Conservation (phyloP, 2,329 filamentous ascomycete genomes). For the Incumbomyces lentus region DNA sequence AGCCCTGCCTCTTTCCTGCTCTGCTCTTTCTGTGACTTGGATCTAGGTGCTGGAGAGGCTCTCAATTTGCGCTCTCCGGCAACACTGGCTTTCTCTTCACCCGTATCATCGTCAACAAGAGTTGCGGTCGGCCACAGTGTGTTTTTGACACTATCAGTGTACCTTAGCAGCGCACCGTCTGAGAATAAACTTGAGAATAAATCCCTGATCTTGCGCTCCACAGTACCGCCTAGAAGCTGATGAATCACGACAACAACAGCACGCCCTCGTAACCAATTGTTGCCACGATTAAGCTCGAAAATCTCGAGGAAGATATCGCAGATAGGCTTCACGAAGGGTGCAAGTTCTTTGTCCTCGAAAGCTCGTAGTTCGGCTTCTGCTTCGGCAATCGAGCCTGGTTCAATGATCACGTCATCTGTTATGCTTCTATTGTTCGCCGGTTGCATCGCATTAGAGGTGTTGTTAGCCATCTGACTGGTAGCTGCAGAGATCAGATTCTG, state of each 20-base stretch:
- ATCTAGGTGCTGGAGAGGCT: slow-evolving; percentile 44
- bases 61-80: slow-evolving; percentile 38
- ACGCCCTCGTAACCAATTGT: slow-evolving; percentile 92
- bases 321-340: slow-evolving; percentile 96
- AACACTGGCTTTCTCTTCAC: slow-evolving; percentile 19
- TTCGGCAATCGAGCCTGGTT: slow-evolving; percentile 54
- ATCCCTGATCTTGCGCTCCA: slow-evolving; percentile 89
- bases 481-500: slow-evolving; percentile 61
- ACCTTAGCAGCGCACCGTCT: slow-evolving; percentile 68
- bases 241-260: slow-evolving; percentile 95
- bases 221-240: slow-evolving; percentile 87
- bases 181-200: slow-evolving; percentile 62
- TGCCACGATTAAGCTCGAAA: slow-evolving; percentile 87
- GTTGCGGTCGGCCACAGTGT: slow-evolving; percentile 61
- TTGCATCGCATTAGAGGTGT: slow-evolving; percentile 14
- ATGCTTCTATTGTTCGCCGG: not conserved
- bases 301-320: slow-evolving; percentile 94
- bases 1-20: slow-evolving; percentile 79
- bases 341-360: slow-evolving; percentile 78
- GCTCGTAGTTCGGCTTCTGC: slow-evolving; percentile 89
- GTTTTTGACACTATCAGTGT: slow-evolving; percentile 62
- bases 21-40: slow-evolving; percentile 61
- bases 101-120: slow-evolving; percentile 33
- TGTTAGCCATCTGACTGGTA: slow-evolving; percentile 38
- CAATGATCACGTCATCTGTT: slow-evolving; percentile 12